Conservation (phyloP, 495 filamentous ascomycete species). For the Halenospora varia region DNA sequence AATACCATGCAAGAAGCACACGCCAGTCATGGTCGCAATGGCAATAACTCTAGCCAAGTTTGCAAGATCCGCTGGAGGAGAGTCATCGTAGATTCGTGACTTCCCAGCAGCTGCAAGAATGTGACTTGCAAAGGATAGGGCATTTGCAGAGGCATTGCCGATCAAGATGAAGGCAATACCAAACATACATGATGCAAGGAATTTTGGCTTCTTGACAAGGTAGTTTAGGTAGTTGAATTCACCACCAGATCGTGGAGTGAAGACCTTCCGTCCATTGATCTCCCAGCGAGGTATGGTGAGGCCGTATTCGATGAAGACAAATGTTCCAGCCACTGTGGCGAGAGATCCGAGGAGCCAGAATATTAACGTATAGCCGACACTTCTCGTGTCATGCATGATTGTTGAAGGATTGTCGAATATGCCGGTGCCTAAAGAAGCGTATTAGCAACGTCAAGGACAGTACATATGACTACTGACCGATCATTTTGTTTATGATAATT, state of each 20-base stretch:
- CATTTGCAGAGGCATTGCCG: conserved; percentile 47
- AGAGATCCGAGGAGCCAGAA: conserved; percentile 36
- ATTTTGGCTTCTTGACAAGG: conserved; percentile 2
- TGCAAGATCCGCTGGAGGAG: too few species aligned
- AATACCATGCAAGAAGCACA: conserved; percentile 43
- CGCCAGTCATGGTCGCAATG: conserved; percentile 33
- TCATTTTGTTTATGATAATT: too few species aligned
- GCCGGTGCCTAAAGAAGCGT: too few species aligned
- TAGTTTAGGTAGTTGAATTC: conserved; percentile 46
- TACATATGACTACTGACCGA: too few species aligned
- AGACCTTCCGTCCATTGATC: conserved; percentile 26
- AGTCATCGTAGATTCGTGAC: too few species aligned
- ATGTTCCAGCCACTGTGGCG: conserved; percentile 31
- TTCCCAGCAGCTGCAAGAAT: conserved; percentile 2
- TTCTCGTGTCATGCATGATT: conserved; percentile 32
- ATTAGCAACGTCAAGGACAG: too few species aligned
- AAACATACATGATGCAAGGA: conserved; percentile 40
- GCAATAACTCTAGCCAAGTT: conserved; percentile 37
- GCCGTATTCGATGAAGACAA: conserved; percentile 39
- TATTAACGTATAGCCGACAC: conserved; percentile 33
- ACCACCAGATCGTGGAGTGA: conserved; percentile 45
- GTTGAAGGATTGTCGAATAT: conserved; percentile 34
- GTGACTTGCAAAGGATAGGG: conserved; percentile 32
- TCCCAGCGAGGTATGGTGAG: conserved; percentile 39
- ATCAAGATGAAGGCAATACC: conserved; percentile 43